Evolutionary conservation across 352 stramenopile species (phyloP).

Genomic region (Globisporangium barbulae): DNA sequence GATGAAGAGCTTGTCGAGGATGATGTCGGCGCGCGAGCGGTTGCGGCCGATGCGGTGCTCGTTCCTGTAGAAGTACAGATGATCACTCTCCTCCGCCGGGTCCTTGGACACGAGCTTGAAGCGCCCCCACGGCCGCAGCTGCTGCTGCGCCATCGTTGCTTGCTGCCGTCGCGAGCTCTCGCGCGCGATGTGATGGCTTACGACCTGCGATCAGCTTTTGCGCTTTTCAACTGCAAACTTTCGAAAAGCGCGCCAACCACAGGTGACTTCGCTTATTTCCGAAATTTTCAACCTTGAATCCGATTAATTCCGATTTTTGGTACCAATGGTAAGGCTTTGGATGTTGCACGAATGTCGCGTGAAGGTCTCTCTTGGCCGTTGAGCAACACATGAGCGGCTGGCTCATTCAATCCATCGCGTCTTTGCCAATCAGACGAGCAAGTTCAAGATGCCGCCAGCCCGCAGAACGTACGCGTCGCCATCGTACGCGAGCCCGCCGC

Average conservation of each 20-base stretch:
- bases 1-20: conserved; percentile 61
- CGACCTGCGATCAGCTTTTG: too few species aligned
- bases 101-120: conserved; percentile 66
- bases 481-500: conserved; percentile 24
- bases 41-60: conserved; percentile 55
- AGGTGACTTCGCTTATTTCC: too few species aligned
- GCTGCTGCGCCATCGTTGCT: not conserved
- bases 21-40: conserved; percentile 35
- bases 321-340: not conserved
- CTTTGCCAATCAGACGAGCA: not conserved
- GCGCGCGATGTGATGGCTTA: too few species aligned
- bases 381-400: not conserved
- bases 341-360: not conserved
- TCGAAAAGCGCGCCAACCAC: too few species aligned
- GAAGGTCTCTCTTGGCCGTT: not conserved
- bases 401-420: not conserved
- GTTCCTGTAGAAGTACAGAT: conserved; percentile 53
- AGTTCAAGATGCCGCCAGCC: conserved; percentile 3
- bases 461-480: conserved; percentile 15
- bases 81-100: conserved; percentile 44
- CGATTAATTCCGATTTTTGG: too few species aligned
- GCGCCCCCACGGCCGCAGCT: conserved; percentile 41
- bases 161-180: too few species aligned
- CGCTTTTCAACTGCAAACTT: too few species aligned
- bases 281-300: too few species aligned